phyloP scores from a whole-genome alignment of 805 yeast species.

The Cyberlindnera mississippiensis region DNA sequence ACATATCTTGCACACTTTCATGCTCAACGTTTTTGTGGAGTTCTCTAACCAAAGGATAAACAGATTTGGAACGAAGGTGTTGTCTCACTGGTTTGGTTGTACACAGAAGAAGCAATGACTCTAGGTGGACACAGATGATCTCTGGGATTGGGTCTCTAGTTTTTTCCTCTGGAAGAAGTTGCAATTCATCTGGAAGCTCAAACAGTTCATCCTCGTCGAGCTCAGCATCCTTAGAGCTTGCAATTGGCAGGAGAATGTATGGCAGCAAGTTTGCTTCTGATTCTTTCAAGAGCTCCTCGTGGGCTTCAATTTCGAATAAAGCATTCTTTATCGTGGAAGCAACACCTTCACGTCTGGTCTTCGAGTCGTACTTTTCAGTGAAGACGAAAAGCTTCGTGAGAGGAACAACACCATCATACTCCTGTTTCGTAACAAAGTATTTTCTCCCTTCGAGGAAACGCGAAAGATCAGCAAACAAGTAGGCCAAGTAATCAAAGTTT shows the following conservation, averaged over 20 bases:
- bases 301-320: constrained; percentile 73
- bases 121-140: constrained; percentile 69
- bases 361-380: constrained; percentile 75
- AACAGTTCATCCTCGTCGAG: constrained; percentile 82
- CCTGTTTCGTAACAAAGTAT: constrained; percentile 70
- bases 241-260: constrained; percentile 75
- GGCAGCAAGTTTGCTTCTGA: constrained; percentile 71
- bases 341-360: constrained; percentile 84
- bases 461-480: constrained; percentile 86
- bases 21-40: constrained; percentile 58
- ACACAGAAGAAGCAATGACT: constrained; percentile 73
- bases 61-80: constrained; percentile 71
- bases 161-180: constrained; percentile 71
- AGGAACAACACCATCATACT: constrained; percentile 73
- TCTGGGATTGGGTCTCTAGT: constrained; percentile 67
- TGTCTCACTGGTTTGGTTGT: constrained; percentile 75
- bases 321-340: constrained; percentile 91
- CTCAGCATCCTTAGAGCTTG: constrained; percentile 65
- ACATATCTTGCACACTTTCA: constrained; percentile 55
- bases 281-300: constrained; percentile 54
- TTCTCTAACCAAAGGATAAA: constrained; percentile 83
- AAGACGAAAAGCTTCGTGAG: constrained; percentile 77
- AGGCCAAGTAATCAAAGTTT: constrained; percentile 76
- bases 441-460: constrained; percentile 70
- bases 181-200: constrained; percentile 84